Conservation (phyloP, 2,329 filamentous ascomycete species). For the Pseudocercospora cruenta region DNA sequence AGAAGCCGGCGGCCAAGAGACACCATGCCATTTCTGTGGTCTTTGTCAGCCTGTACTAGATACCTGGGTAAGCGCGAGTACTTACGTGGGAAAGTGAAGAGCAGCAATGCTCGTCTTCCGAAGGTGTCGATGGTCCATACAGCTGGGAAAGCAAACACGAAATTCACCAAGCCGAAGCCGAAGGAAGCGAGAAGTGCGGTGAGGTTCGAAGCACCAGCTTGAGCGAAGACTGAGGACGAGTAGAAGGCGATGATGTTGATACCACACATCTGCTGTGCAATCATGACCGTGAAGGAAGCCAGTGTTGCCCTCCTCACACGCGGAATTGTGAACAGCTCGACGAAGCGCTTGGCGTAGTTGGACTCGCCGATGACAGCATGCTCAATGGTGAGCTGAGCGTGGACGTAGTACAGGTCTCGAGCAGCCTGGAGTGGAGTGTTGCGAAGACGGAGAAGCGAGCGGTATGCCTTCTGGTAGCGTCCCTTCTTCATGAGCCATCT, state of each 20-base stretch:
- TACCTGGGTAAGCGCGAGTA: slow-evolving; percentile 2
- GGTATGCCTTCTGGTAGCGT: slow-evolving; percentile 40
- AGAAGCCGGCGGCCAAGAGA: slow-evolving; percentile 54
- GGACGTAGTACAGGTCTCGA: slow-evolving; percentile 37
- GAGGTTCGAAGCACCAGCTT: slow-evolving; percentile 44
- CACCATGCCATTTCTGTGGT: slow-evolving; percentile 52
- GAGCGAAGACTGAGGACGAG: slow-evolving; percentile 37
- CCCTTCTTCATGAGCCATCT: slow-evolving; percentile 35
- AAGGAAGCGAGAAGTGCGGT: slow-evolving; percentile 59
- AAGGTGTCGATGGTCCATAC: slow-evolving; percentile 56
- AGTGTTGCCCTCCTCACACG: slow-evolving; percentile 31
- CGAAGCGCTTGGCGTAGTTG: slow-evolving; percentile 7
- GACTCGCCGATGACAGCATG: slow-evolving; percentile 24
- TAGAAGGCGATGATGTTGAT: slow-evolving; percentile 43
- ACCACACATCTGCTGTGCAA: slow-evolving; percentile 9
- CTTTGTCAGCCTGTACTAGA: too few species aligned
- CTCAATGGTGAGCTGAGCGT: slow-evolving; percentile 30
- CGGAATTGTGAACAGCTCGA: slow-evolving; percentile 32
- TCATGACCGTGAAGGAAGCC: slow-evolving; percentile 26
- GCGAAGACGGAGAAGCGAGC: slow-evolving; percentile 47
- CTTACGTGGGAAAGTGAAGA: slow-evolving; percentile 54
- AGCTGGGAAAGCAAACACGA: slow-evolving; percentile 62
- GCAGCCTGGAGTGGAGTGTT: slow-evolving; percentile 37
- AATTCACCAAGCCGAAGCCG: slow-evolving; percentile 63
- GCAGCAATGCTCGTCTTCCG: slow-evolving; percentile 56